Percentiles rank a stretch among this genome's conserved stretches.
Conservation (phyloP, 2,329 filamentous ascomycete genomes). For the Fusarium sp. region DNA sequence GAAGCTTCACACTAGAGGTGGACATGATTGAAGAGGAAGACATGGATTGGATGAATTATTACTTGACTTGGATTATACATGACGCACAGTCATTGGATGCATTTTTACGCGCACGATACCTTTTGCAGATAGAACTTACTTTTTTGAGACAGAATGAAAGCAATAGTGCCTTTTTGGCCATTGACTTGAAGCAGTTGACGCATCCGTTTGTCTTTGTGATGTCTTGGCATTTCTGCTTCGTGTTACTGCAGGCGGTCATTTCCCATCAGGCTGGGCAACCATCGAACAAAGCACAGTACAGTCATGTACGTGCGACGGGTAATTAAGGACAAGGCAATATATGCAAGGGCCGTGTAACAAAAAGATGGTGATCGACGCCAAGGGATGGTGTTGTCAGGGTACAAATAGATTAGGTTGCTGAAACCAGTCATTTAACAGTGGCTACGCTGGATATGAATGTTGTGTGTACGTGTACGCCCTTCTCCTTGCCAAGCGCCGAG, state of each 20-base stretch:
- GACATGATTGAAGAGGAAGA: constrained; percentile 39
- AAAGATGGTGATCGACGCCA: not conserved
- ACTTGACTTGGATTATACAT: constrained; percentile 28
- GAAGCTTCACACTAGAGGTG: constrained; percentile 40
- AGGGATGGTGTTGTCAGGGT: constrained; percentile 2
- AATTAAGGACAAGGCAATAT: not conserved
- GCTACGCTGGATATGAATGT: not conserved
- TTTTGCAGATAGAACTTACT: constrained; percentile 38
- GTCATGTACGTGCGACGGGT: too few relatives aligned
- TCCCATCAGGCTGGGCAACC: not conserved
- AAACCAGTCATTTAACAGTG: not conserved
- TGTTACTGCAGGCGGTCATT: not conserved
- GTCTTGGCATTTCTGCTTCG: not conserved
- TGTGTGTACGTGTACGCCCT: too few relatives aligned
- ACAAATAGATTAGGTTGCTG: not conserved
- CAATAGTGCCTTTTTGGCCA: constrained; percentile 3
- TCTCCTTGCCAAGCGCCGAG: not conserved
- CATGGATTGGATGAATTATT: constrained; percentile 45
- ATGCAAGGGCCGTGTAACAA: constrained; percentile 27
- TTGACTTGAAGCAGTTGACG: constrained; percentile 11
- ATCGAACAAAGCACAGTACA: too few relatives aligned
- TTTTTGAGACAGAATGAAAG: constrained; percentile 22
- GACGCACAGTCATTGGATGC: constrained; percentile 30
- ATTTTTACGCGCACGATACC: constrained; percentile 45
- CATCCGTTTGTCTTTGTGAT: constrained; percentile 3